phyloP scores from a whole-genome alignment of 257 asterid species.

The Salvia rosmarinus region DNA sequence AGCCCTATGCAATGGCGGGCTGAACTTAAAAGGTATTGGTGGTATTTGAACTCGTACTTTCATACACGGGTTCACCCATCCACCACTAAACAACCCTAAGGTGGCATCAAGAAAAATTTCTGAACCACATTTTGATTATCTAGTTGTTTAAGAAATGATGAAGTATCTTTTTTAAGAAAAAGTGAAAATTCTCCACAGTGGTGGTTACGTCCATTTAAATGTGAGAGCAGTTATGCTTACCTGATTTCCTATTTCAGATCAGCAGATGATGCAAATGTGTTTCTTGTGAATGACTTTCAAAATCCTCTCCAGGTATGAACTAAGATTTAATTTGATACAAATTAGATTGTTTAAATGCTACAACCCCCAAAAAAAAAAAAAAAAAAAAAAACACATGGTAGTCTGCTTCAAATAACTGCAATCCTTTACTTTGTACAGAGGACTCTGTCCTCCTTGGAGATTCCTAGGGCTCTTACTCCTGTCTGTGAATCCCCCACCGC shows the following conservation, averaged over 20 bases:
- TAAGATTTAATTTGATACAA: neutral
- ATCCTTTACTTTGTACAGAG: constrained; percentile 49
- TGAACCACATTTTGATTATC: neutral
- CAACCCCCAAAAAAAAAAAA: too few species aligned
- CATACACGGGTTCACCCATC: neutral
- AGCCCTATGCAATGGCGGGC: neutral
- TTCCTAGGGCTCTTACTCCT: constrained; percentile 70
- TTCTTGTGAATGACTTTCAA: constrained; percentile 90
- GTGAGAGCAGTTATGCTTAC: neutral
- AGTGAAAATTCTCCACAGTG: neutral
- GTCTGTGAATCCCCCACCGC: constrained; percentile 49
- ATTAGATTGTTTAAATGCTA: neutral
- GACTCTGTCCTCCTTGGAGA: constrained; percentile 93
- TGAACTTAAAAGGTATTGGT: neutral
- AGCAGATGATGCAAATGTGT: constrained; percentile 90
- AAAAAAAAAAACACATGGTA: too few species aligned
- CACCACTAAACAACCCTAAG: neutral
- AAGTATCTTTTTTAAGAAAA: constrained; percentile 5
- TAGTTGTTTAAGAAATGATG: neutral
- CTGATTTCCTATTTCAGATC: constrained; percentile 66
- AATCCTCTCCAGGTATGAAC: constrained; percentile 89
- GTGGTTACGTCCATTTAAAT: neutral
- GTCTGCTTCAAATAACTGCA: constrained; percentile 21
- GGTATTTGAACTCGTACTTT: neutral
- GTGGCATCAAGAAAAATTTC: neutral